Evolutionary conservation across 805 yeast genomes (phyloP).

Genomic region (Tetrapisispora nanseiensis): DNA sequence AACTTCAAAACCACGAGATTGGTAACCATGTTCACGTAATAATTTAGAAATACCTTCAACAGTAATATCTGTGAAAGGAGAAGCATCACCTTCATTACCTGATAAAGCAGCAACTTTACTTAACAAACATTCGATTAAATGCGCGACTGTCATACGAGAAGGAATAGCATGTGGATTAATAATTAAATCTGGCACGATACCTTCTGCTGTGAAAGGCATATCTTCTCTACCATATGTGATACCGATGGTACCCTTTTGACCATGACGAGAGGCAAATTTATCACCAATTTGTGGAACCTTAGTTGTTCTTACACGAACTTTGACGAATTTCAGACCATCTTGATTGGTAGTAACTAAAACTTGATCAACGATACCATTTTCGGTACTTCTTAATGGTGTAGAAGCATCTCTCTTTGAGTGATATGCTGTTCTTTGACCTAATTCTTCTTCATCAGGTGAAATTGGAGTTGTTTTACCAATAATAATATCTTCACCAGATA

Average conservation of each 20-base stretch:
- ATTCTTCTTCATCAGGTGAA: slow-evolving; percentile 97
- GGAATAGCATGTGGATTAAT: slow-evolving; percentile 99
- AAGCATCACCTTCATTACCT: slow-evolving; percentile 98
- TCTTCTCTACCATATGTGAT: slow-evolving; percentile 97
- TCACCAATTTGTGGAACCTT: slow-evolving; percentile 99
- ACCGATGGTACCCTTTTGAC: slow-evolving; percentile 99
- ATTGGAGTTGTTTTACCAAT: slow-evolving; percentile 98
- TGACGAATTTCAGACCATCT: slow-evolving; percentile 94
- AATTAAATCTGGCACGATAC: slow-evolving; percentile 93
- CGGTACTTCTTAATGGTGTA: slow-evolving; percentile 92
- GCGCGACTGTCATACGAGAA: slow-evolving; percentile 99
- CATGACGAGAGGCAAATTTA: slow-evolving; percentile 98
- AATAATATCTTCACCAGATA: slow-evolving; percentile 96
- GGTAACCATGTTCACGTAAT: slow-evolving; percentile 91
- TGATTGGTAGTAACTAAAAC: slow-evolving; percentile 94
- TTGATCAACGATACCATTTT: slow-evolving; percentile 97
- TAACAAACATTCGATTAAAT: slow-evolving; percentile 93
- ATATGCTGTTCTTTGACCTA: slow-evolving; percentile 96
- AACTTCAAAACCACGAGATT: slow-evolving; percentile 96
- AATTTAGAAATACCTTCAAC: slow-evolving; percentile 93
- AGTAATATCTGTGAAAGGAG: slow-evolving; percentile 97
- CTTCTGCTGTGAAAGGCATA: slow-evolving; percentile 95
- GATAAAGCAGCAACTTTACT: slow-evolving; percentile 90
- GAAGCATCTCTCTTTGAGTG: slow-evolving; percentile 99
- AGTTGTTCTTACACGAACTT: slow-evolving; percentile 98